Percentiles rank a stretch among this genome's conserved stretches.
These are phyloP conservation scores for Suhomyces emberorum DNA, from an alignment of 805 yeast genomes.

Conservation along the genomic window DNA sequence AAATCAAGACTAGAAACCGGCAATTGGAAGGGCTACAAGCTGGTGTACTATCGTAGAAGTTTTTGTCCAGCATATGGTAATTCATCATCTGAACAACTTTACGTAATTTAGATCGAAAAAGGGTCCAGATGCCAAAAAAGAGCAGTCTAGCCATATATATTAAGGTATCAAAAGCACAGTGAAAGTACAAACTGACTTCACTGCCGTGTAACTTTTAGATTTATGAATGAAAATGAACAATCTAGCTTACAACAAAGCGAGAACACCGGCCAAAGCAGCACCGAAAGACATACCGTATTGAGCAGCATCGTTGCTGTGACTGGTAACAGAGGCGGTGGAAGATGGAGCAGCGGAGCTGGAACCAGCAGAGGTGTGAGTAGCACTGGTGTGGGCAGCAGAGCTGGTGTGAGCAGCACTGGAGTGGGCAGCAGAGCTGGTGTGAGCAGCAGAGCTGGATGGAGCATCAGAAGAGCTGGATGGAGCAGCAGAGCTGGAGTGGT, in stretches of 20 bases:
- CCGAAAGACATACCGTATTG: slow-evolving; percentile 19
- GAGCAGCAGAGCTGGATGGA: slow-evolving; percentile 6
- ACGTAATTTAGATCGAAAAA: no score
- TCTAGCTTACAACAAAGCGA: slow-evolving; percentile 16
- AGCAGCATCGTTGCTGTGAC: slow-evolving; percentile 15
- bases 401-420: slow-evolving; percentile 6
- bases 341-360: slow-evolving; percentile 3
- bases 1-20: no score
- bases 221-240: no score
- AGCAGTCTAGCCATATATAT: no score
- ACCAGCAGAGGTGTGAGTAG: slow-evolving; percentile 5
- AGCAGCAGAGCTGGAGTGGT: slow-evolving; percentile 5
- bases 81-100: no score
- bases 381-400: slow-evolving; percentile 7
- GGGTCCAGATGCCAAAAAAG: no score
- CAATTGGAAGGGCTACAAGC: no score
- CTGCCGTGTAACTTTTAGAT: background rate
- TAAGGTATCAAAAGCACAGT: background rate
- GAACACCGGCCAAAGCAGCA: slow-evolving; percentile 22
- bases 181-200: background rate
- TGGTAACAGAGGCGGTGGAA: slow-evolving; percentile 4
- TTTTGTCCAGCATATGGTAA: no score
- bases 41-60: no score
- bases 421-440: slow-evolving; percentile 5
- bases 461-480: slow-evolving; percentile 4